Evolutionary conservation across 2,329 filamentous ascomycete species (phyloP), one percentile per base, ranked within the genome.

Genomic region (Penicillium rolfsii): DNA sequence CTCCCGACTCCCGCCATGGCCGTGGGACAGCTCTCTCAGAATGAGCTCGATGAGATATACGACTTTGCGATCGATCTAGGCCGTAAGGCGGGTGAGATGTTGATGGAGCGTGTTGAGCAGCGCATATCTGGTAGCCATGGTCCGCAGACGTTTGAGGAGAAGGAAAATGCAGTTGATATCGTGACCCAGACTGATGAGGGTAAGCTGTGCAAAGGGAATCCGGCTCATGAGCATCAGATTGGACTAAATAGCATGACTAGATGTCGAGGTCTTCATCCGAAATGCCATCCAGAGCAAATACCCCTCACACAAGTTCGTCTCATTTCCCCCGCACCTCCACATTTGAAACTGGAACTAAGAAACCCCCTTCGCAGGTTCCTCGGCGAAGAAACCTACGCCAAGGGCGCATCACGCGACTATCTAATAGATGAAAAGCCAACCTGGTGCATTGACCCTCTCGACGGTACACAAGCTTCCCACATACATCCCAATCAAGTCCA

Each of bases 151-250:
- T 81, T 84, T 57, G 77, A 81, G 7, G 88, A 92, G 76, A 93
- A 93, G 74, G 87, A 90, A 66, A 91, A 85, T 71, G 84, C 89
- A 1, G 90, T 93, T 11, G 90, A 93, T 73, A 85, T 93, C 63
- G 90, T 93, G 22, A 93, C 89, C 9, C 85, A 91, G 76, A 90
- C 88, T 0, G 90, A 93, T 71, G 84, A 89, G 76, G 87, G 88
- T 89, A 75, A 70, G 22, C 22, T 24, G 22, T 38, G 16, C 22
- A 11, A n/a, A 36, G 46, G 8, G 14, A 57, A 12, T 11, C 19
- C 19, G 16, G 30, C 5, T 14, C n/a, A 53, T 53, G 24, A 14
- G 5, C n/a, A 48, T 7, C 19, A 40, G 24, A 9, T 24, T 22
- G 9, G 33, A 48, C 58, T 65, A 16, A 66, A 50, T n/a, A n/a